Percentiles rank a stretch among this genome's conserved stretches.
phyloP scores from a whole-genome alignment of 176 grass and related monocot species.

The Phoenix dactylifera region DNA sequence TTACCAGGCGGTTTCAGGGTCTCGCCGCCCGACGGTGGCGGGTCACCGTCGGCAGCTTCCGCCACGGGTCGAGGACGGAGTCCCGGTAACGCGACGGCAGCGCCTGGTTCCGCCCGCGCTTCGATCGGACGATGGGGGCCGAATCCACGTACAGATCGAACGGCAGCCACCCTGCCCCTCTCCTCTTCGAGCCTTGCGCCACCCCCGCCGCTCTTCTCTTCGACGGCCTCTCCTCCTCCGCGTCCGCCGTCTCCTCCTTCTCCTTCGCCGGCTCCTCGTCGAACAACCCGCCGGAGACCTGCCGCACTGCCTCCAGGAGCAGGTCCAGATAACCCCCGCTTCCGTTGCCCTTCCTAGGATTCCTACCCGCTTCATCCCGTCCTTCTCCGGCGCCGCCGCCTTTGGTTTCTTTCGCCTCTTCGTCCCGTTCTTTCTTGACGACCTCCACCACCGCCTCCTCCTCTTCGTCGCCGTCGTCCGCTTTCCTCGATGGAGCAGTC shows the following conservation, averaged over 20 bases:
- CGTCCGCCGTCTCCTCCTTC: not conserved
- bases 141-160: constrained; percentile 24
- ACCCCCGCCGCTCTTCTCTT: not conserved
- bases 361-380: not conserved
- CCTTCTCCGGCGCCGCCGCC: not conserved
- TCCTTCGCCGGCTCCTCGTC: not conserved
- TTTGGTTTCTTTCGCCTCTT: not conserved
- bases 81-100: constrained; percentile 21
- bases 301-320: constrained; percentile 17
- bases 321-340: not conserved
- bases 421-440: not conserved
- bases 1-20: constrained; percentile 2
- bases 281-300: constrained; percentile 17
- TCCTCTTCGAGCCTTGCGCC: constrained; percentile 2
- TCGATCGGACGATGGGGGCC: constrained; percentile 25
- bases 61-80: constrained; percentile 22
- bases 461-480: not conserved
- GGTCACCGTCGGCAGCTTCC: constrained; percentile 1
- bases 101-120: constrained; percentile 21
- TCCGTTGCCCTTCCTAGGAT: not conserved
- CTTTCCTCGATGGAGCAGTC: not conserved
- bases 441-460: constrained; percentile 21
- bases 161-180: not conserved
- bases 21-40: not conserved
- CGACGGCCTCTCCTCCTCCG: not conserved